A percentile compares a stretch with the other conserved stretches of the same genome.
Conservation (phyloP, 2,329 filamentous ascomycete species). For the Pseudogymnoascus destructans region DNA sequence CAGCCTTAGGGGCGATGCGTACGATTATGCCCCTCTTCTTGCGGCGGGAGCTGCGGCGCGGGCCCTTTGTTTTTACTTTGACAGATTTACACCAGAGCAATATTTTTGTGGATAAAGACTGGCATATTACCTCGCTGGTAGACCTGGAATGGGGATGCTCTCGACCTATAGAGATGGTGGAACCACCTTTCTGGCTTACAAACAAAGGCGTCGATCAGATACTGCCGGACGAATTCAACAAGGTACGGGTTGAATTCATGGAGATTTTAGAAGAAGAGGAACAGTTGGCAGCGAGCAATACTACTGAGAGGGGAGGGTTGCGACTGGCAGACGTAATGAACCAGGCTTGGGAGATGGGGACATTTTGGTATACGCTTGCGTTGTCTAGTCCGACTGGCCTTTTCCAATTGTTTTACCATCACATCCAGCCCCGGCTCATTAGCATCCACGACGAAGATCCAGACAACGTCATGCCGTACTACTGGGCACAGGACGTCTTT, state of each 20-base stretch:
- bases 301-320: conserved; percentile 13
- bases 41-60: conserved; percentile 18
- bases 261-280: conserved; percentile 17
- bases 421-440: conserved; percentile 18
- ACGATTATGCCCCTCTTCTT: conserved; percentile 19
- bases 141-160: conserved; percentile 27
- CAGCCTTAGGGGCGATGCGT: conserved; percentile 23
- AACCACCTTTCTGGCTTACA: conserved; percentile 26
- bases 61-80: conserved; percentile 27
- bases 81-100: conserved; percentile 32
- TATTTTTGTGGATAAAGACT: conserved; percentile 28
- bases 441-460: conserved; percentile 10
- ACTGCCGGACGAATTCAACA: conserved; percentile 13
- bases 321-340: conserved; percentile 7
- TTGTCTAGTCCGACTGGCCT: conserved; percentile 19
- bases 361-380: conserved; percentile 21
- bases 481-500: conserved; percentile 12
- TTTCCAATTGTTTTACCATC: conserved; percentile 18
- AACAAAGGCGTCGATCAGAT: conserved; percentile 13
- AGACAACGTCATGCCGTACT: conserved; percentile 11
- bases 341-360: conserved; percentile 17
- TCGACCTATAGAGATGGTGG: conserved; percentile 23
- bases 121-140: conserved; percentile 26
- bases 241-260: conserved; percentile 16
- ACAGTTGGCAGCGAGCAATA: conserved; percentile 13